Evolutionary conservation across 805 yeast genomes (phyloP).

Genomic region (Ogataea paradorogensis): DNA sequence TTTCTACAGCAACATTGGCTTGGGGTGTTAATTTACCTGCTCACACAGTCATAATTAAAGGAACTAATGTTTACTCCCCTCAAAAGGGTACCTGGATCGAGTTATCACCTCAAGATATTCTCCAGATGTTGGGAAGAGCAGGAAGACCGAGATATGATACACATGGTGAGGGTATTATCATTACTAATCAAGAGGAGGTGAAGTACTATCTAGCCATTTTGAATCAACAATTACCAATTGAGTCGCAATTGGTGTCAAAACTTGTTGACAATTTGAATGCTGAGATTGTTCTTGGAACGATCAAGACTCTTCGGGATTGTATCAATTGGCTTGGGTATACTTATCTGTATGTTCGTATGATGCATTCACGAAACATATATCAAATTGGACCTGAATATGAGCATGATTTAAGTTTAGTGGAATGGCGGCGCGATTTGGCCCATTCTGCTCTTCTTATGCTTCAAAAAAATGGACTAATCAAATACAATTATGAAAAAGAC

Average conservation of each 20-base stretch:
- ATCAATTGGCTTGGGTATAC: slow-evolving; percentile 77
- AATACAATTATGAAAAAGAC: slow-evolving; percentile 53
- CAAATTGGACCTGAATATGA: slow-evolving; percentile 67
- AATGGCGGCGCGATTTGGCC: slow-evolving; percentile 61
- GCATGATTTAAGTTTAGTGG: slow-evolving; percentile 44
- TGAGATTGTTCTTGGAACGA: slow-evolving; percentile 73
- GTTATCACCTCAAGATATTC: slow-evolving; percentile 89
- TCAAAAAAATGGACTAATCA: slow-evolving; percentile 52
- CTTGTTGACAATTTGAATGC: slow-evolving; percentile 81
- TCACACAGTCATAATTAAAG: slow-evolving; percentile 88
- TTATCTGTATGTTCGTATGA: slow-evolving; percentile 77
- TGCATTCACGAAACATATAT: slow-evolving; percentile 66
- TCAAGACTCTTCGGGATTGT: slow-evolving; percentile 62
- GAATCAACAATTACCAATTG: slow-evolving; percentile 89
- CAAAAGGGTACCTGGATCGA: slow-evolving; percentile 87
- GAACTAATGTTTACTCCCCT: slow-evolving; percentile 92
- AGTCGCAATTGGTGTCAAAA: slow-evolving; percentile 73
- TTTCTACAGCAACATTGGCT: slow-evolving; percentile 90
- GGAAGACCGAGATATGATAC: slow-evolving; percentile 95
- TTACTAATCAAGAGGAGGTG: slow-evolving; percentile 81
- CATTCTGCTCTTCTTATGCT: slow-evolving; percentile 74
- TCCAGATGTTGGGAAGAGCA: slow-evolving; percentile 98
- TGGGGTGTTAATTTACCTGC: slow-evolving; percentile 98
- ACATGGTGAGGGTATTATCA: slow-evolving; percentile 90
- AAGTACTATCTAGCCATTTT: slow-evolving; percentile 87